Evolutionary conservation across 495 filamentous ascomycete genomes (phyloP).

Genomic region (Daldinia vernicosa): DNA sequence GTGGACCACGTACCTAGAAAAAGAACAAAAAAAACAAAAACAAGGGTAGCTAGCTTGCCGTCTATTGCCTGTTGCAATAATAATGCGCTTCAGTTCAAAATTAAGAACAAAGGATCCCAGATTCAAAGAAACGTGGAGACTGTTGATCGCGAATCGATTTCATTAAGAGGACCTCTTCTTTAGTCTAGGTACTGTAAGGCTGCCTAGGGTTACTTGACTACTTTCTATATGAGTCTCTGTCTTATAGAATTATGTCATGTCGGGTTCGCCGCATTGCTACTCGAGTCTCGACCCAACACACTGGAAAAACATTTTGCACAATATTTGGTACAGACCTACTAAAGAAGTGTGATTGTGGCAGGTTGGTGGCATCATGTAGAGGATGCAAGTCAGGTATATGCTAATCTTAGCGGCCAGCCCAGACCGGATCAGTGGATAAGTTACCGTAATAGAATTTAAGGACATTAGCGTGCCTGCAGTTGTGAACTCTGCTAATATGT

Average conservation of each 20-base stretch:
- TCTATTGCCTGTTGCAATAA: neutral
- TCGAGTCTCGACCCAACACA: slow-evolving; percentile 32
- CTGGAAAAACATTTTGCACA: slow-evolving; percentile 6
- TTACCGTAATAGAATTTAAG: slow-evolving; percentile 21
- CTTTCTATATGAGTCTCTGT: neutral
- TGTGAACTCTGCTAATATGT: slow-evolving; percentile 12
- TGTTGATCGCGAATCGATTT: neutral
- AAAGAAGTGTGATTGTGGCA: slow-evolving; percentile 20
- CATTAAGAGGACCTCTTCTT: neutral
- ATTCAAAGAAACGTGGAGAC: slow-evolving; percentile 2
- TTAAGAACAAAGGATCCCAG: neutral
- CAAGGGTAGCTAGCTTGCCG: slow-evolving; percentile 1
- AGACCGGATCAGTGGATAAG: slow-evolving; percentile 31
- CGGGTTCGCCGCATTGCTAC: slow-evolving; percentile 29
- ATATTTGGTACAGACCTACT: slow-evolving; percentile 3
- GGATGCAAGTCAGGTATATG: slow-evolving; percentile 16
- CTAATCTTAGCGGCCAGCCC: slow-evolving; percentile 29
- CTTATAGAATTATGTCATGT: slow-evolving; percentile 33
- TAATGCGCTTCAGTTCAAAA: neutral
- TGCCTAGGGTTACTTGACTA: neutral
- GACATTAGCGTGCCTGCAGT: slow-evolving; percentile 32
- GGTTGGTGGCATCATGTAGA: slow-evolving; percentile 10
- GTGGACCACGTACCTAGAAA: slow-evolving; percentile 20
- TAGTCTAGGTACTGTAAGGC: neutral
- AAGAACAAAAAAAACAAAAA: too few species aligned